These are phyloP conservation scores for Penicillium vulpinum DNA, from an alignment of 2,329 filamentous ascomycete species.

Conservation along the genomic window DNA sequence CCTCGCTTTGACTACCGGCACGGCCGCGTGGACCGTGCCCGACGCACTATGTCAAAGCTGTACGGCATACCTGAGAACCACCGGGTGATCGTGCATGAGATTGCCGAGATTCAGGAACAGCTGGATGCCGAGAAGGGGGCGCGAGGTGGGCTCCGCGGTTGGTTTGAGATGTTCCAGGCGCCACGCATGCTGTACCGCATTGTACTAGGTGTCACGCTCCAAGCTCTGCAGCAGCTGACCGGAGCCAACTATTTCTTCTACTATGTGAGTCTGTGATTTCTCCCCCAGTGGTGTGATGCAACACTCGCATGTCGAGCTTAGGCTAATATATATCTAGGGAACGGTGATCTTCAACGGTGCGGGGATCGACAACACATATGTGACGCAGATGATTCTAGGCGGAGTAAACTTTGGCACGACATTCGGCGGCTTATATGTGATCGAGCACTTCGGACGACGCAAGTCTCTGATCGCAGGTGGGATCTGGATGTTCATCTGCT, in stretches of 20 bases:
- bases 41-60: slow-evolving; percentile 54
- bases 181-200: slow-evolving; percentile 49
- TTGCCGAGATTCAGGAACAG: slow-evolving; percentile 58
- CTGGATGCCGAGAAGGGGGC: slow-evolving; percentile 51
- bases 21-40: slow-evolving; percentile 53
- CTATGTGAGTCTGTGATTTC: slow-evolving; percentile 56
- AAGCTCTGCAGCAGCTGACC: slow-evolving; percentile 48
- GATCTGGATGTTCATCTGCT: slow-evolving; percentile 65
- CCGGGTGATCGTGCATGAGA: slow-evolving; percentile 54
- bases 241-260: slow-evolving; percentile 54
- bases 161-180: slow-evolving; percentile 46
- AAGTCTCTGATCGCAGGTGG: slow-evolving; percentile 66
- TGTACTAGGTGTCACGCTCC: slow-evolving; percentile 42
- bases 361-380: slow-evolving; percentile 63
- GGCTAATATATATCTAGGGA: slow-evolving; percentile 53
- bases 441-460: slow-evolving; percentile 67
- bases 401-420: slow-evolving; percentile 68
- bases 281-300: too few relatives aligned
- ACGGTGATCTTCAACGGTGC: slow-evolving; percentile 59
- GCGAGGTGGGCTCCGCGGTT: slow-evolving; percentile 33
- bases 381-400: slow-evolving; percentile 65
- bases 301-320: not conserved
- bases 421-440: slow-evolving; percentile 66
- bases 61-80: slow-evolving; percentile 58
- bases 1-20: slow-evolving; percentile 61